Evolutionary conservation across 768 basidiomycete genomes (phyloP).

Genomic region (Lanmaoa rubissima): DNA sequence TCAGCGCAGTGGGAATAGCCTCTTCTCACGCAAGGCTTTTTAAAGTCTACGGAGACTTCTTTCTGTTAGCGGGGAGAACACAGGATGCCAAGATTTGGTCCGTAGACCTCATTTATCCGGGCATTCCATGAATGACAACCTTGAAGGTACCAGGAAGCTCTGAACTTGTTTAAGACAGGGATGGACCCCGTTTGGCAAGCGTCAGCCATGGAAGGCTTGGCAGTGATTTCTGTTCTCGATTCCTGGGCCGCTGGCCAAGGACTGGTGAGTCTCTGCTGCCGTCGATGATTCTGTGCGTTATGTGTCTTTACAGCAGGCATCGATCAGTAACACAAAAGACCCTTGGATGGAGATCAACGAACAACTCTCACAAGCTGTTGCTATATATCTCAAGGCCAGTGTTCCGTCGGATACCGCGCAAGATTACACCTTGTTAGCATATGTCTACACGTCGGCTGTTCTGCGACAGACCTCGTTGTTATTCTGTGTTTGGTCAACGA

Average conservation of each 20-base stretch:
- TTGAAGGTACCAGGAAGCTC: conserved; percentile 81
- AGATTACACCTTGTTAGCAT: conserved; percentile 60
- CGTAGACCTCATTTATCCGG: conserved; percentile 17
- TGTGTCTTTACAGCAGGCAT: conserved; percentile 48
- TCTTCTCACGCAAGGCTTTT: conserved; percentile 83
- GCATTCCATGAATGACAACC: conserved; percentile 18
- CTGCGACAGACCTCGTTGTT: conserved; percentile 73
- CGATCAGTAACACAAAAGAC: conserved; percentile 52
- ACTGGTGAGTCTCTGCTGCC: conserved; percentile 46
- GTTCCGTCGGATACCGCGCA: conserved; percentile 51
- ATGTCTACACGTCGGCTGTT: conserved; percentile 63
- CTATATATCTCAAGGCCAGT: conserved; percentile 58
- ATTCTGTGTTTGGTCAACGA: conserved; percentile 80
- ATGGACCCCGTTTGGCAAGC: conserved; percentile 90
- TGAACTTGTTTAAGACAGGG: conserved; percentile 68
- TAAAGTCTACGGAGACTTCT: conserved; percentile 88
- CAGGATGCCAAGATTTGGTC: conserved; percentile 83
- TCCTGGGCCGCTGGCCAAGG: conserved; percentile 80
- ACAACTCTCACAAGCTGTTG: conserved; percentile 61
- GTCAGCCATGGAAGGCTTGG: conserved; percentile 80
- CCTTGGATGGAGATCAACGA: conserved; percentile 78
- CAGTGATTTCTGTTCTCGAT: conserved; percentile 75
- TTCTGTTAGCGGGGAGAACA: conserved; percentile 80
- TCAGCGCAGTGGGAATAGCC: conserved; percentile 60
- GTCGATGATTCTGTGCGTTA: conserved; percentile 1